A percentile compares a stretch with the other conserved stretches of the same genome.
Conservation (phyloP, 495 filamentous ascomycete species). For the Penicillium maclennaniae region DNA sequence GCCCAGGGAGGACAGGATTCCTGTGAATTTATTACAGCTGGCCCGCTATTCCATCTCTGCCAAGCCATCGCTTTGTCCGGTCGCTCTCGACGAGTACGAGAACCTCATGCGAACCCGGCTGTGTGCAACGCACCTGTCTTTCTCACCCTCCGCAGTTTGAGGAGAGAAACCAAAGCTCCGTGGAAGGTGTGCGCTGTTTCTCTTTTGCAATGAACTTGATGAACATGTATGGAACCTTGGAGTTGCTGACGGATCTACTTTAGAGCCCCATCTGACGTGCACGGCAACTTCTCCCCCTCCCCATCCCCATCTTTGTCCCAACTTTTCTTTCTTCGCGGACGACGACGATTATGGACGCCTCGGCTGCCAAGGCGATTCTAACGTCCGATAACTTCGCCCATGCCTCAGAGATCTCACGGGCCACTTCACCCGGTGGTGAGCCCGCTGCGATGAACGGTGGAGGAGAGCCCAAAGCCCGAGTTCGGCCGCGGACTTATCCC, state of each 20-base stretch:
- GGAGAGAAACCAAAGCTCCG: conserved; percentile 18
- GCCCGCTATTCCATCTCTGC: neutral
- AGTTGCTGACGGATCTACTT: conserved; percentile 26
- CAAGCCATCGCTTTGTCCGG: conserved; percentile 2
- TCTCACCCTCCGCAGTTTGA: conserved; percentile 20
- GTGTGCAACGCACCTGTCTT: conserved; percentile 28
- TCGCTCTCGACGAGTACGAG: neutral
- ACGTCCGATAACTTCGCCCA: conserved; percentile 47
- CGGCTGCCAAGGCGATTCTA: conserved; percentile 36
- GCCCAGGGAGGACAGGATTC: neutral
- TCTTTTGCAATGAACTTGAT: neutral
- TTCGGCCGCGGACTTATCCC: conserved; percentile 85
- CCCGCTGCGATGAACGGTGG: conserved; percentile 51
- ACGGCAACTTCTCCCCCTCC: conserved; percentile 19
- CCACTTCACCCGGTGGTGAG: conserved; percentile 63
- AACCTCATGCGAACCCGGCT: conserved; percentile 32
- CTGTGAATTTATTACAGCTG: neutral
- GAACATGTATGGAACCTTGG: conserved; percentile 3
- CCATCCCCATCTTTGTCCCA: conserved; percentile 20
- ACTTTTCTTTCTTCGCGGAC: conserved; percentile 12
- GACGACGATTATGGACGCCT: conserved; percentile 40
- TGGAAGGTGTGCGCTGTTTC: conserved; percentile 11
- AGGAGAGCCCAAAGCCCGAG: conserved; percentile 57
- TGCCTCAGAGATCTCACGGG: conserved; percentile 54
- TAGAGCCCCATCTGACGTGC: conserved; percentile 32